Base-by-base conservation (phyloP, 225 moss, liverwort and hornwort species). In the Marchantia paleacea region DNA sequence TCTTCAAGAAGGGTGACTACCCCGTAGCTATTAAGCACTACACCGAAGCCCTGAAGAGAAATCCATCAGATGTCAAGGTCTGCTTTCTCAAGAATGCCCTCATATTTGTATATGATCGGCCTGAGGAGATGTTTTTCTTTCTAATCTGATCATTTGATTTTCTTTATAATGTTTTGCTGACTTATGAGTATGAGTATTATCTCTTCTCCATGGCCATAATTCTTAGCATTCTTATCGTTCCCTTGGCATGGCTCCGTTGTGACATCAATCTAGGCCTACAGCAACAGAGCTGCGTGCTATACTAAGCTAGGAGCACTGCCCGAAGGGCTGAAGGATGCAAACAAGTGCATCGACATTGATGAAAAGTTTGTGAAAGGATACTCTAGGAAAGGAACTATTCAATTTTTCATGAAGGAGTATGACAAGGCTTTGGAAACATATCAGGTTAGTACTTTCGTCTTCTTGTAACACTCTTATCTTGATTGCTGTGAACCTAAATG, bases 401-500 rank as follows among this genome's bases (percentile, higher is more conserved):
- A 95, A 80, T 99, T 95, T 80, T 99, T 99, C 75, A 99, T 99
- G 99, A 99, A 99, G 85, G 99, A 99, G 82, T 99, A 99, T 55
- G 99, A 99, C 69, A 95, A 92, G 76, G 99, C 95, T 79, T 80
- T 95, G 80, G 95, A 95, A 75, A 88, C 95, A 31, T 99, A 99
- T 78, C 95, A 95, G 95, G 95, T 95, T 71, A 39, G 83, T 72
- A 12, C 58, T 13, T 39, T 28, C 12, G 12, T 3, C 39, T 39
- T 39, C 39, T 39, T 39, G 39, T 39, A 39, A 39, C 39, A 39
- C 5, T 39, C 39, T 5, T 2, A 39, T 39, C 5, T 39, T n/a
- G n/a, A n/a, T n/a, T n/a, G n/a, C n/a, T n/a, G n/a, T n/a, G n/a
- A n/a, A n/a, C n/a, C n/a, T n/a, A n/a, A n/a, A n/a, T n/a, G n/a